Evolutionary conservation across 495 filamentous ascomycete genomes (phyloP), one percentile per base, ranked within the genome.

Genomic region (Daldinia bambusicola): DNA sequence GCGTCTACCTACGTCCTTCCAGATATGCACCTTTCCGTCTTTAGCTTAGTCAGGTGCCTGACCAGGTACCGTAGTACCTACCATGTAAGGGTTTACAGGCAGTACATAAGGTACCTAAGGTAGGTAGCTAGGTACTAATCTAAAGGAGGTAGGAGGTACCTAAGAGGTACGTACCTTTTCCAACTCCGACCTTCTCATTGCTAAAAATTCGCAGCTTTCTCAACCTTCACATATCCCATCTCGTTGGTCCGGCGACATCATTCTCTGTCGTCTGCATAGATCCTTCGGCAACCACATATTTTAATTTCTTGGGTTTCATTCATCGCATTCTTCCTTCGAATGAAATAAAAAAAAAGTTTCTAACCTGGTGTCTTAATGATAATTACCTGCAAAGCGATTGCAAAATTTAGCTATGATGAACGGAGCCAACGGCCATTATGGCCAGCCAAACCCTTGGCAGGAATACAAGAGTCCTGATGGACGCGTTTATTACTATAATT

Each of bases 401-500:
- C 5, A 16, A 30, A 56, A 55, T 63, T 55, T 73, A 76, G 73
- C 66, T 41, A 95, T 93, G 91, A 71, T 73, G 75, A 92, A 91
- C 77, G 85, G 87, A 56, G 80, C 86, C 75, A 87, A 84, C 75
- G 82, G 82, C 67, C 82, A 80, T 63, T 84, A 83, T 63, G 78
- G 84, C 66, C 85, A 80, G 40, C 83, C 85, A 58, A 81, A 78
- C 45, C 80, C 89, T 20, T 98, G 95, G 95, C 89, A 91, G 78
- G 92, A 95, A 82, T 91, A 93, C 59, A 89, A 90, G 73, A 92
- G 91, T 74, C 77, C 89, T 4, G 95, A 97, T 71, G 95, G 95
- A 43, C 87, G 93, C 56, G 83, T 89, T n/a, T 99, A 99, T 80
- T 99, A 97, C 77, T 97, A 93, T 82, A 97, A 98, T 79, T 81